Percentiles rank a stretch among this genome's conserved stretches.
These are phyloP conservation scores for Wallacemonas sp. DNA, from an alignment of 208 protist genomes.

Conservation along the genomic window DNA sequence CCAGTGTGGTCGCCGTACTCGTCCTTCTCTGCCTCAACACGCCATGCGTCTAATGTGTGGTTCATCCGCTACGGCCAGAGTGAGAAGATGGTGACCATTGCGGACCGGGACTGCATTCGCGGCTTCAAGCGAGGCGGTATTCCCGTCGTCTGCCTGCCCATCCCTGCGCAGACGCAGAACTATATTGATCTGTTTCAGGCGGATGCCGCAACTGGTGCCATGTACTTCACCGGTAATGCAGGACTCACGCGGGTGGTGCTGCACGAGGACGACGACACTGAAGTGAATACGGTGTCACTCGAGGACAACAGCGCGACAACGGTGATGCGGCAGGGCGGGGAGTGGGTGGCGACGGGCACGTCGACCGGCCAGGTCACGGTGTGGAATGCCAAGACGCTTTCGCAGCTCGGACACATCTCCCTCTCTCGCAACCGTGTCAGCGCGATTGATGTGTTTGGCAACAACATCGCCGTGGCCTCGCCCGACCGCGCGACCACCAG, in stretches of 20 bases:
- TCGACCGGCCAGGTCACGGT: constrained; percentile 61
- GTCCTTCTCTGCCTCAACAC: constrained; percentile 71
- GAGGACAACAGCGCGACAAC: constrained; percentile 33
- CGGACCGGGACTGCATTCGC: constrained; percentile 76
- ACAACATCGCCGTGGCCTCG: constrained; percentile 74
- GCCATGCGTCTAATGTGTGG: constrained; percentile 59
- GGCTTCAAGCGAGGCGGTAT: constrained; percentile 83
- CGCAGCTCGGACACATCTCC: constrained; percentile 37
- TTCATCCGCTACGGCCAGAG: constrained; percentile 51
- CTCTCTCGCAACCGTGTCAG: constrained; percentile 68
- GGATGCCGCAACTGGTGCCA: constrained; percentile 54
- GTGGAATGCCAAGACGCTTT: constrained; percentile 46
- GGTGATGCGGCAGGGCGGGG: constrained; percentile 64
- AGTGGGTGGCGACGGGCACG: constrained; percentile 74
- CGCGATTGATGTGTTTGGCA: constrained; percentile 75
- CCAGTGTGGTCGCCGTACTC: constrained; percentile 77
- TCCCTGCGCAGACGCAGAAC: constrained; percentile 65
- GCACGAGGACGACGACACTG: constrained; percentile 33
- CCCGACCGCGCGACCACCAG: constrained; percentile 66
- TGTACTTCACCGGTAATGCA: constrained; percentile 83
- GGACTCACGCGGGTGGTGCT: constrained; percentile 75
- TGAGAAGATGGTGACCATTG: constrained; percentile 76
- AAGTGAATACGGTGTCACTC: constrained; percentile 53
- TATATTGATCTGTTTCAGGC: constrained; percentile 85
- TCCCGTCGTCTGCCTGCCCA: constrained; percentile 51